Evolutionary conservation across 1,284 basidiomycete genomes (phyloP), one percentile per base, ranked within the genome.

Genomic region (Ustilago hordei): DNA sequence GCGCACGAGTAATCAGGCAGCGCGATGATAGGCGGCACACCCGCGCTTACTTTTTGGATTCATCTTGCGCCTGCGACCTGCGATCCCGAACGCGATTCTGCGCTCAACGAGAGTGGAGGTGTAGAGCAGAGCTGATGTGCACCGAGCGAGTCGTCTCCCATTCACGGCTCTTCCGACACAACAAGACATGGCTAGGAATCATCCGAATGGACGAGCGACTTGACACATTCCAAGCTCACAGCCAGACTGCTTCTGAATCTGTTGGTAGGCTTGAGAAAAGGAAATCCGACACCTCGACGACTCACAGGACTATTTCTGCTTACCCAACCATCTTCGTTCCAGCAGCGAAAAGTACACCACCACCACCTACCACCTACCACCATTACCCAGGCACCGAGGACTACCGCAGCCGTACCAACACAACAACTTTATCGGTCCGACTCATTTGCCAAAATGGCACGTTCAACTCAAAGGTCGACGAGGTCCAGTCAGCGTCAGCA

Each of bases 401-500:
- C 3, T 28, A 28, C 3, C 23, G 23, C 23, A 28, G 23, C 23
- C 23, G 23, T 28, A 28, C 23, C 43, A 19, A 8, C 43, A 19
- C 1, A n/a, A 17, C 17, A 45, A 19, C n/a, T 7, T 7, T 19
- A 45, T 7, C 43, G n/a, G n/a, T 1, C 11, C n/a, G 8, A 19
- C 7, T 19, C n/a, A 6, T 45, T 11, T 15, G 11, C n/a, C 43
- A 45, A 19, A 7, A 67, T 67, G 59, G 64, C 55, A 3, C 64
- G 64, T 8, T 67, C 64, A 12, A 67, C 64, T 0, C 64, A 61
- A 32, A 57, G 13, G 0, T 45, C 47, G 13, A 48, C 6, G 5
- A 48, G 23, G 15, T 64, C 55, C 4, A 43, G 7, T 6, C 39
- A 43, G 13, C 15, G 15, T 17, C 13, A n/a, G 17, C 55, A 53